Evolutionary conservation across 257 asterid genomes (phyloP), one percentile per base, ranked within the genome.

Genomic region (Nicotiana tomentosiformis): DNA sequence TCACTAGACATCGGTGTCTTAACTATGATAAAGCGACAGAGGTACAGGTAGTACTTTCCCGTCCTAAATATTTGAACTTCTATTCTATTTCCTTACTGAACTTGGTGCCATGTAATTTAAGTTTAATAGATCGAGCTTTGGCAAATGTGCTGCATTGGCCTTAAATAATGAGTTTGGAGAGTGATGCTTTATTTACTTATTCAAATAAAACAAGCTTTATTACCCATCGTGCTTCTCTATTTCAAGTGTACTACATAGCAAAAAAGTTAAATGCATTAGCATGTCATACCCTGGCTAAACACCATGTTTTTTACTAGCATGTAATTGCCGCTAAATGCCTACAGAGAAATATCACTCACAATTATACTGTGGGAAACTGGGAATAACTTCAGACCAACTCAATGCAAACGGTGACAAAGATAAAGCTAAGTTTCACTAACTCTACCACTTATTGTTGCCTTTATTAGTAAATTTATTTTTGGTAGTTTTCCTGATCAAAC

Each of bases 1-100:
- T 87, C 99, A 94, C 79, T 91, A 91, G 92, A 67, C 76, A 32
- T 10, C 66, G 14, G 51, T 55, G 46, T 80, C 83, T 62, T 62
- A 20, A 26, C 37, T 26, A 8, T 11, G 76, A 23, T 72, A 46
- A 46, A 46, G 12, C 37, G 49, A 46, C 23, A 72, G 37, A 11
- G 37, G 14, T 72, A 70, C 78, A 5, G 35, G 35, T 72, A 20
- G 7, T 72, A 23, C 79, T 72, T 72, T 43, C 12, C 3, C 60
- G 12, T 58, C 61, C 39, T 46, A 46, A 46, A 14, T 72, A 23
- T 43, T 72, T 46, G 61, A 72, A 46, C 37, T 20, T 1, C 37
- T 11, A n/a, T 70, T 70, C 58, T 70, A 11, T 70, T 65, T 0
- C 35, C 1, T 0, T 10, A 53, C 18, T 53, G 58, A 53, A 53